phyloP scores from a whole-genome alignment of 306 rosid genomes.

The Abrus precatorius region DNA sequence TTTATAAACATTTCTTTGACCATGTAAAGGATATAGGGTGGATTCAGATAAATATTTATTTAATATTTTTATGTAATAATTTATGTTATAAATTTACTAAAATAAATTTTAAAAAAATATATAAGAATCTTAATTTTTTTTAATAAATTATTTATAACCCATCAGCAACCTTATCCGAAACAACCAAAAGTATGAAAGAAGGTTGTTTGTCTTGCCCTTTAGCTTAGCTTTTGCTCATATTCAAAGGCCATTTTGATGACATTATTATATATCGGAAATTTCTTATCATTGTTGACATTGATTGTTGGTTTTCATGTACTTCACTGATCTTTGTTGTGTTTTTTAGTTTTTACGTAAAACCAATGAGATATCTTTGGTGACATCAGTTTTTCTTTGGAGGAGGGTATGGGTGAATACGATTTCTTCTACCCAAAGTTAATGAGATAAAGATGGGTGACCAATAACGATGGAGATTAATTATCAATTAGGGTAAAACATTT shows the following conservation, averaged over 20 bases:
- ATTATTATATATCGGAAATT: not conserved
- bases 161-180: not conserved
- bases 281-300: not conserved
- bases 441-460: not conserved
- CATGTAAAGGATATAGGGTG: not conserved
- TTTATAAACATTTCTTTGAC: not conserved
- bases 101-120: too few relatives aligned
- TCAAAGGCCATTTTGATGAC: constrained; percentile 6
- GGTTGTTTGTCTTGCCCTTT: not conserved
- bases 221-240: constrained; percentile 3
- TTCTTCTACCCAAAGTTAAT: constrained; percentile 4
- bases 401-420: not conserved
- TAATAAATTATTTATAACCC: too few relatives aligned
- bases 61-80: too few relatives aligned
- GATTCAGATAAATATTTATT: too few relatives aligned
- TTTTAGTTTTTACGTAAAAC: not conserved
- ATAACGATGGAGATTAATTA: not conserved
- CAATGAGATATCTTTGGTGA: not conserved
- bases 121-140: too few relatives aligned
- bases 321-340: not conserved
- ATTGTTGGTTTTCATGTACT: not conserved
- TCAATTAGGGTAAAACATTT: not conserved
- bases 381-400: not conserved
- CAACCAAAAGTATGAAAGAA: not conserved
- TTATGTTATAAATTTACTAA: too few relatives aligned